These are phyloP conservation scores for Boletus smithii DNA, from an alignment of 1,284 basidiomycete species.

Conservation along the genomic window DNA sequence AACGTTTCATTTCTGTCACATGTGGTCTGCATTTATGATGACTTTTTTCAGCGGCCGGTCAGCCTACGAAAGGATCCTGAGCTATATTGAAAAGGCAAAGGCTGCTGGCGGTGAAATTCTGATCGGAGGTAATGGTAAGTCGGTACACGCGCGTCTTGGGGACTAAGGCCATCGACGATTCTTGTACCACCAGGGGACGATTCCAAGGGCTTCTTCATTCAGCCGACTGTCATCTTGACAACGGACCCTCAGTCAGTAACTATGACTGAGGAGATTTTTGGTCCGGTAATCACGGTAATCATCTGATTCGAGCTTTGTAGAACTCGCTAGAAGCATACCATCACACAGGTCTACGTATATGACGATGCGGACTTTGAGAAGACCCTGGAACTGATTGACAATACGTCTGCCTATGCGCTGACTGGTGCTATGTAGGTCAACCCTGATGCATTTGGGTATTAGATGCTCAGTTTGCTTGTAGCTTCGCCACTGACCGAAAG, in stretches of 20 bases:
- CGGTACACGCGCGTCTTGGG: background rate
- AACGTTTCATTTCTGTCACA: constrained; percentile 22
- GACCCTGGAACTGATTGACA: constrained; percentile 85
- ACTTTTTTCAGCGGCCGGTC: constrained; percentile 56
- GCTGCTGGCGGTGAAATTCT: constrained; percentile 86
- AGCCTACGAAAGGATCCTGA: constrained; percentile 86
- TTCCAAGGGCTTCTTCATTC: constrained; percentile 90
- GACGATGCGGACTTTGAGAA: constrained; percentile 81
- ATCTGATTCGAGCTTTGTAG: background rate
- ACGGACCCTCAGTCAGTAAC: constrained; percentile 90
- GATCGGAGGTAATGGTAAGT: constrained; percentile 74
- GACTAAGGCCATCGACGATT: background rate
- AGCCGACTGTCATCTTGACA: constrained; percentile 93
- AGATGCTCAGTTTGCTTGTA: constrained; percentile 30
- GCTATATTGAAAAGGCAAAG: constrained; percentile 88
- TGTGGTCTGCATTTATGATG: background rate
- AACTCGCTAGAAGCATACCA: constrained; percentile 8
- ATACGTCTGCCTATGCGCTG: constrained; percentile 85
- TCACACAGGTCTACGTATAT: constrained; percentile 72
- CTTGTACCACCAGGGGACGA: constrained; percentile 56
- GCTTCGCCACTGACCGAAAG: constrained; percentile 79
- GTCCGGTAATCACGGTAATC: constrained; percentile 88
- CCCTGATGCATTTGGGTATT: background rate
- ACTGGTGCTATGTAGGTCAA: constrained; percentile 81
- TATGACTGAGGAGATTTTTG: constrained; percentile 96